These are phyloP conservation scores for Erysimum pusillum DNA, from an alignment of 441 rosid genomes.

Conservation along the genomic window DNA sequence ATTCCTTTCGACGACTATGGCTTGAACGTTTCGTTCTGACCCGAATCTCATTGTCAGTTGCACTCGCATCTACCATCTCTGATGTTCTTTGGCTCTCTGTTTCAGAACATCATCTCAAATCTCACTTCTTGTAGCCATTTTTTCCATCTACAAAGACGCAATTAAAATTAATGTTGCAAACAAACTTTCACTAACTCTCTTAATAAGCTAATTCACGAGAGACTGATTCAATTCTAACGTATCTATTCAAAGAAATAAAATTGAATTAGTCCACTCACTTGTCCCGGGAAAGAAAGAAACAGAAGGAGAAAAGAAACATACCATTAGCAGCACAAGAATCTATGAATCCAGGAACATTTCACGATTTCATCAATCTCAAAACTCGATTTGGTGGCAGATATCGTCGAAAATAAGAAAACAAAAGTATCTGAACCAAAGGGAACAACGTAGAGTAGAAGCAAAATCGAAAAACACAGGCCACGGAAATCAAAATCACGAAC, in stretches of 20 bases:
- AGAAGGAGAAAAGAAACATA: constrained; percentile 14
- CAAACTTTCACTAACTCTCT: no score
- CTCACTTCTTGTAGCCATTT: constrained; percentile 37
- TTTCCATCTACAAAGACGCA: constrained; percentile 19
- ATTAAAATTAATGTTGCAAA: no score
- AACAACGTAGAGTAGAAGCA: constrained; percentile 46
- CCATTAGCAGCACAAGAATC: constrained; percentile 12
- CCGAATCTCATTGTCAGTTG: constrained; percentile 40
- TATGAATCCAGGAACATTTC: not conserved
- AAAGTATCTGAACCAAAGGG: not conserved
- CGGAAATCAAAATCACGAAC: constrained; percentile 20
- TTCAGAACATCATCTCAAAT: constrained; percentile 36
- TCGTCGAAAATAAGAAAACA: constrained; percentile 6
- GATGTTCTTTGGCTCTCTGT: constrained; percentile 45
- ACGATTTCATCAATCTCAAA: constrained; percentile 20
- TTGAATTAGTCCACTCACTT: no score
- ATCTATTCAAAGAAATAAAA: no score
- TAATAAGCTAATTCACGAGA: not conserved
- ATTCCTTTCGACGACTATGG: constrained; percentile 32
- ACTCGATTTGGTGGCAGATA: constrained; percentile 18
- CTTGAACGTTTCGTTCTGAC: constrained; percentile 49
- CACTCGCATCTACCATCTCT: constrained; percentile 50
- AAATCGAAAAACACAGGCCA: constrained; percentile 1
- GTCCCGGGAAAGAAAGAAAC: constrained; percentile 4
- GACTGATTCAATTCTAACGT: not conserved